These are phyloP conservation scores for Panus rudis DNA, from an alignment of 768 basidiomycete genomes.

Conservation along the genomic window DNA sequence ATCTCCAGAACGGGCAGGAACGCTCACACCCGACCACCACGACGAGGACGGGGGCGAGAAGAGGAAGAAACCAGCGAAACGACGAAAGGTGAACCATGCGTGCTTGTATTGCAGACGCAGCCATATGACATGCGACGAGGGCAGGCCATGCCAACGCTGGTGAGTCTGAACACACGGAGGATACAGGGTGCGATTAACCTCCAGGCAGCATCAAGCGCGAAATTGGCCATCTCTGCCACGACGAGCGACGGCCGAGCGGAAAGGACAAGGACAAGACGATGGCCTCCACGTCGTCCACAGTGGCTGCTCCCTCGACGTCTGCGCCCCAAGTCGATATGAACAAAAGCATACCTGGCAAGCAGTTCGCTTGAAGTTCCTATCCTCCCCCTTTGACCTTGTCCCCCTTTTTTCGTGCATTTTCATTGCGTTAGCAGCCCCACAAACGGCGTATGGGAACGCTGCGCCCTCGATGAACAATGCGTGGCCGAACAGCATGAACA, in stretches of 20 bases:
- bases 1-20: conserved; percentile 13
- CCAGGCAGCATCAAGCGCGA: conserved; percentile 82
- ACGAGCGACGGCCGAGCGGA: conserved; percentile 57
- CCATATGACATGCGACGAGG: conserved; percentile 91
- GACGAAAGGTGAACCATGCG: conserved; percentile 87
- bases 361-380: not conserved
- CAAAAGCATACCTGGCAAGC: conserved; percentile 19
- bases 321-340: conserved; percentile 20
- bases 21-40: conserved; percentile 29
- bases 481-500: conserved; percentile 48
- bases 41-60: conserved; percentile 29
- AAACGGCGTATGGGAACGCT: conserved; percentile 13
- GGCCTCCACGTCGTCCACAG: conserved; percentile 25
- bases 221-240: conserved; percentile 91
- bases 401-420: too few species aligned
- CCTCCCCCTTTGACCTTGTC: conserved; percentile 5
- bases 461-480: conserved; percentile 29
- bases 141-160: conserved; percentile 90
- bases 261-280: conserved; percentile 28
- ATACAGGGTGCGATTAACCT: not conserved
- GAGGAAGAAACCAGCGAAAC: conserved; percentile 44
- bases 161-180: too few species aligned
- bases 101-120: conserved; percentile 90
- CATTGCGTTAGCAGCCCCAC: conserved; percentile 19
- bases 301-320: conserved; percentile 24